A percentile compares a stretch with the other conserved stretches of the same genome.
phyloP scores from a whole-genome alignment of 345 rosid species.

The Orychophragmus violaceus region DNA sequence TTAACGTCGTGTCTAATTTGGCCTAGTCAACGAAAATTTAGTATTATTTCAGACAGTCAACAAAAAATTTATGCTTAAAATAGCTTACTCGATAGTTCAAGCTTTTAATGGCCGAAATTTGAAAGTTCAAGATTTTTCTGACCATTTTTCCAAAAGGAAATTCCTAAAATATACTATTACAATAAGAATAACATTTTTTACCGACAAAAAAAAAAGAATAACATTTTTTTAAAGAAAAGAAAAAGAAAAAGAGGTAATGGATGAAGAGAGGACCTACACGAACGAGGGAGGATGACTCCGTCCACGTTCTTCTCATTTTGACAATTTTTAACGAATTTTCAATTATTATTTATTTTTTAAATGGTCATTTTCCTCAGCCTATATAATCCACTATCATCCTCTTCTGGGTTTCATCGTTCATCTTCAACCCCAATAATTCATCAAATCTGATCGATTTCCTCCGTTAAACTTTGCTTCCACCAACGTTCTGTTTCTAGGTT shows the following conservation, averaged over 20 bases:
- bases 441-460: not conserved
- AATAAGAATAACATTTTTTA: no score
- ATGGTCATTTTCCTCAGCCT: conserved; percentile 2
- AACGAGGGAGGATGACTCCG: not conserved
- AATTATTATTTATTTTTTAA: not conserved
- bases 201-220: no score
- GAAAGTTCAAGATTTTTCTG: no score
- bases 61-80: no score
- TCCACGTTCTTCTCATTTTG: conserved; percentile 27
- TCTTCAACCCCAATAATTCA: not conserved
- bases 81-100: no score
- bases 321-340: not conserved
- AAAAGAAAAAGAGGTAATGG: not conserved
- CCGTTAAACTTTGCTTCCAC: not conserved
- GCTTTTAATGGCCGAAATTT: no score
- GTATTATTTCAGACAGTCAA: no score
- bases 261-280: conserved; percentile 15
- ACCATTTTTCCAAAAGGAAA: no score
- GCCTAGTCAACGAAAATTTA: no score
- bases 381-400: conserved; percentile 15
- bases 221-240: not conserved
- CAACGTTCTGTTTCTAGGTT: not conserved
- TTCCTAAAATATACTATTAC: no score
- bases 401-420: conserved; percentile 3
- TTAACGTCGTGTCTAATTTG: no score